Percentiles rank a stretch among this genome's conserved stretches.
Evolutionary conservation across 2,329 filamentous ascomycete species (phyloP).

Genomic region (Orbilia ellipsospora): DNA sequence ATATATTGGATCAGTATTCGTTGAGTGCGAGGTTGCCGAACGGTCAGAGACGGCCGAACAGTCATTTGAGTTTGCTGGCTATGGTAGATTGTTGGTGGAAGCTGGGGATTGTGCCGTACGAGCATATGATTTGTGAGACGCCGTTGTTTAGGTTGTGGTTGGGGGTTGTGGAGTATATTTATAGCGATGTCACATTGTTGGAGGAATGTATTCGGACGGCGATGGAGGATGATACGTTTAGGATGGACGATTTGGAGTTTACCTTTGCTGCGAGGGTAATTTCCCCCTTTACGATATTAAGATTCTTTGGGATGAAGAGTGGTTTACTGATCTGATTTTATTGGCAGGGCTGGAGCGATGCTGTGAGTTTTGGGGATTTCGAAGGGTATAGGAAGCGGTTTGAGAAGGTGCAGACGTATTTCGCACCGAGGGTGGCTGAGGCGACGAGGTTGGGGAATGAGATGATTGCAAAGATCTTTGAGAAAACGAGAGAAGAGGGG

Average conservation of each 20-base stretch:
- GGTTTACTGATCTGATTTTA: not conserved
- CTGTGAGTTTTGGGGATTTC: conserved; percentile 89
- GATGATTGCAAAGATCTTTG: conserved; percentile 95
- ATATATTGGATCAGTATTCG: conserved; percentile 88
- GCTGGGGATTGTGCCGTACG: conserved; percentile 91
- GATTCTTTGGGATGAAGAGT: not conserved
- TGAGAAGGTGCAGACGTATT: conserved; percentile 88
- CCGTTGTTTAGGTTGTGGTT: conserved; percentile 96
- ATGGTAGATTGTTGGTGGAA: conserved; percentile 99
- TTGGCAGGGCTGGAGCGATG: conserved; percentile 85
- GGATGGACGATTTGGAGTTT: conserved; percentile 96
- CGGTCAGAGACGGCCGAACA: conserved; percentile 79
- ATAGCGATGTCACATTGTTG: conserved; percentile 81
- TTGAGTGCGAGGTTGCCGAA: conserved; percentile 74
- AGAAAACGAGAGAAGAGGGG: conserved; percentile 71
- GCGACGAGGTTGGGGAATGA: conserved; percentile 89
- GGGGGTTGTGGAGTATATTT: conserved; percentile 96
- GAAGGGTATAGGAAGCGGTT: conserved; percentile 93
- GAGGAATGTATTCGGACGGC: conserved; percentile 87
- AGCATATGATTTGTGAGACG: conserved; percentile 99
- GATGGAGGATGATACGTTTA: conserved; percentile 87
- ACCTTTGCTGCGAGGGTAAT: conserved; percentile 86
- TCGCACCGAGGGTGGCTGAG: conserved; percentile 87
- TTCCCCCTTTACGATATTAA: too few relatives aligned
- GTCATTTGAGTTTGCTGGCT: conserved; percentile 89